Conservation (phyloP, 176 grass and related monocot genomes). For the Guadua angustifolia region DNA sequence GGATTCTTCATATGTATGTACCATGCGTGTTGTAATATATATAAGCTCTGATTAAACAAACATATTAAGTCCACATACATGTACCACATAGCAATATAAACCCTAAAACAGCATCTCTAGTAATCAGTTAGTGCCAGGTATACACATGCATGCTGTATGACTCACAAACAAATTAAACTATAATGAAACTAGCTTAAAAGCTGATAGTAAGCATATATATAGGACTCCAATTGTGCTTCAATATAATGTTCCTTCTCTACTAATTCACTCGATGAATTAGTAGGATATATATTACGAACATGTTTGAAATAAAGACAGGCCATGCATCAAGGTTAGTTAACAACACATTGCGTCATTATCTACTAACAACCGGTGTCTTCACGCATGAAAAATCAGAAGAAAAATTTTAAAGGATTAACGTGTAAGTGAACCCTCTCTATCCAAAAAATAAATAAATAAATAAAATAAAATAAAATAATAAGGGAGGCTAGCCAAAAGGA, state of each 20-base stretch:
- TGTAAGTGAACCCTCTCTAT: too few species aligned
- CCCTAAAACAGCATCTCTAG: background rate
- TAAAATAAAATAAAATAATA: too few species aligned
- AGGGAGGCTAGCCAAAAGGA: background rate
- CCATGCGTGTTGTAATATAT: background rate
- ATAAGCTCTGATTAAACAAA: background rate
- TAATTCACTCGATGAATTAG: background rate
- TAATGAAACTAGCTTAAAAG: too few species aligned
- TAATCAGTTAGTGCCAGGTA: background rate
- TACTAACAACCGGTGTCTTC: background rate
- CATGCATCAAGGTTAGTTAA: background rate
- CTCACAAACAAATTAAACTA: background rate
- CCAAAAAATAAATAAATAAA: too few species aligned
- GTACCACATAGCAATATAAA: background rate
- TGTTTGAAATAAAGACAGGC: background rate
- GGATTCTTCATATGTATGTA: background rate
- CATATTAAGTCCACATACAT: background rate
- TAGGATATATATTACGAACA: background rate
- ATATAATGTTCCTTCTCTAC: background rate
- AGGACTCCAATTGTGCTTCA: background rate
- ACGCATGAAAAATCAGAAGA: background rate
- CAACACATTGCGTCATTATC: background rate
- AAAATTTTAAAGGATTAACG: too few species aligned
- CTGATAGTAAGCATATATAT: too few species aligned
- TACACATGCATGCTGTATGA: background rate